phyloP scores from a whole-genome alignment of 2,329 filamentous ascomycete species.

The Ploettnerulaceae sp. region DNA sequence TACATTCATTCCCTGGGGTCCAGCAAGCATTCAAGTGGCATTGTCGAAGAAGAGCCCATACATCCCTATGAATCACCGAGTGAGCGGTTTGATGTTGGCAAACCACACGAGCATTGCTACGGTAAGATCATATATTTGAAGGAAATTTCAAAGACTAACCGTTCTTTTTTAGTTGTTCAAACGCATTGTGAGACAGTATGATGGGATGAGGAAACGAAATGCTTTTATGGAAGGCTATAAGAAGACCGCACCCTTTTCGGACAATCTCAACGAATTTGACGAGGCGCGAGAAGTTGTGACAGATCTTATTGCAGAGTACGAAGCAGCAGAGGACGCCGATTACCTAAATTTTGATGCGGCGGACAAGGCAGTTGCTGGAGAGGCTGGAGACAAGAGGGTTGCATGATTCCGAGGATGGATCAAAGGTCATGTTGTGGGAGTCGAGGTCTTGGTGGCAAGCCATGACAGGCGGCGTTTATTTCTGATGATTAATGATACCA shows the following conservation, averaged over 20 bases:
- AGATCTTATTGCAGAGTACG: slow-evolving; percentile 90
- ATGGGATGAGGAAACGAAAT: slow-evolving; percentile 90
- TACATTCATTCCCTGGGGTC: slow-evolving; percentile 97
- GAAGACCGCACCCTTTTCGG: slow-evolving; percentile 87
- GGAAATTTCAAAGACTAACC: too few relatives aligned
- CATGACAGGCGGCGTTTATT: slow-evolving; percentile 17
- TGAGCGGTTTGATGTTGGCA: slow-evolving; percentile 94
- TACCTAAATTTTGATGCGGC: slow-evolving; percentile 66
- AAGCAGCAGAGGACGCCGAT: slow-evolving; percentile 85
- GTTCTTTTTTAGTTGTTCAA: slow-evolving; percentile 66
- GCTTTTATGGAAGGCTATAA: slow-evolving; percentile 96
- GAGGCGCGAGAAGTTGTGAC: slow-evolving; percentile 87
- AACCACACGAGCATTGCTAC: slow-evolving; percentile 98
- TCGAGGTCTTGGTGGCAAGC: slow-evolving; percentile 9
- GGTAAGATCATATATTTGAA: too few relatives aligned
- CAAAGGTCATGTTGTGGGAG: slow-evolving; percentile 3
- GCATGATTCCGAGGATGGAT: background rate
- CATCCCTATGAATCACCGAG: slow-evolving; percentile 86
- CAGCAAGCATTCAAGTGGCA: slow-evolving; percentile 94
- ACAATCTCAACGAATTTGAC: slow-evolving; percentile 91
- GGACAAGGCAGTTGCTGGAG: slow-evolving; percentile 25
- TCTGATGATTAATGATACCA: slow-evolving; percentile 32
- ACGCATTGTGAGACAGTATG: slow-evolving; percentile 86
- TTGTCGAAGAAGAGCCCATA: slow-evolving; percentile 96
- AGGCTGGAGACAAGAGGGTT: slow-evolving; percentile 30